Evolutionary conservation across 2,329 filamentous ascomycete genomes (phyloP), one percentile per base, ranked within the genome.

Genomic region (Daldinia eschscholtzii): DNA sequence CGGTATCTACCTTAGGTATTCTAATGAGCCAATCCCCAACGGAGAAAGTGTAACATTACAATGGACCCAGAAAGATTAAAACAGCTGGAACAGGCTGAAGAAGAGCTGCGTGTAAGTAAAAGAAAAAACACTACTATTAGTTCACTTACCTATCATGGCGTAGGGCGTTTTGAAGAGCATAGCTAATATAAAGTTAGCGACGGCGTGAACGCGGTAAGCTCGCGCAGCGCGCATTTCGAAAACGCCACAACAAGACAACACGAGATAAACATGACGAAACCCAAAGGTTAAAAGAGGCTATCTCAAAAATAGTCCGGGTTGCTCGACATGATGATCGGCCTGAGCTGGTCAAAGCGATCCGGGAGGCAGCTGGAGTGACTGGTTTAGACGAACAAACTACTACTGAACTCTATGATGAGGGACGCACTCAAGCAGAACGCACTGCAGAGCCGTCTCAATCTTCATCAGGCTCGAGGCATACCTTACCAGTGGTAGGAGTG

Each of bases 221-320:
- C 6, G 73, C 78, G 3, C 77, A 79, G 53, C 76, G 77, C 6
- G 76, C 72, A 6, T 80, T 78, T 55, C 74, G 78, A 7, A 76
- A 77, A 55, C 73, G 77, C 13, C 76, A 78, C 37, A 67, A 70
- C 1, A 70, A 76, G 12, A 71, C 60, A 2, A 44, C 64, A 4
- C 67, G 68, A 13, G 61, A 65, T 6, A 69, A 72, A 30, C 70
- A 57, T 1, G 66, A 70, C 6, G 73, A 79, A 35, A 75, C 76
- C 37, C 41, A 67, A 42, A 67, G 20, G 7, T 53, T 78, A 52
- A 74, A 69, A 42, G 69, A 64, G 2, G 75, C 73, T 0, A 72
- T 77, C 15, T 65, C 63, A 20, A 65, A 70, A 6, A 73, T 77
- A 20, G 63, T 73, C 3, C 61, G 37, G 18, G 70, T 65, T 9